Base-by-base conservation (phyloP, 2,329 filamentous ascomycete species). In the Fusarium sp. region DNA sequence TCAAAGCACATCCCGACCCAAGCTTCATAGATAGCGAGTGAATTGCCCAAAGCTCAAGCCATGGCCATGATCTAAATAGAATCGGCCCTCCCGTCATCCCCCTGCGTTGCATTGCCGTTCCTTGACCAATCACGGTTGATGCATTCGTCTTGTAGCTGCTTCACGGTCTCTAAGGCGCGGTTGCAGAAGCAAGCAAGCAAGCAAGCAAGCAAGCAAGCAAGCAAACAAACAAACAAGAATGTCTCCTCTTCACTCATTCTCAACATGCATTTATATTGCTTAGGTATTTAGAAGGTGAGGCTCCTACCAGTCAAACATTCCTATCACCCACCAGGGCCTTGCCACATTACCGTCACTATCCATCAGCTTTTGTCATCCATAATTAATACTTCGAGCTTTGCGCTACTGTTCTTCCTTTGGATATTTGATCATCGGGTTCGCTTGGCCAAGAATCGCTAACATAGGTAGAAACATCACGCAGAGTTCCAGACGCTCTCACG, bases 71-170 rank as follows among this genome's bases (percentile, higher is more conserved):
- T 41, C 24, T 54, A 33, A 60, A 22, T 60, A 38, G 38, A 53
- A 51, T 35, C 47, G 51, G 59, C 58, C 54, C 66, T 65, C 55
- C 35, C 39, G 31, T 26, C 28, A 69, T 45, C 68, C 74, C 56
- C 67, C 61, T 33, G 65, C 74, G 68, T 72, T 77, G 74, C 72
- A 66, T 71, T 41, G 41, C 38, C 62, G 71, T 65, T 60, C 50
- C 42, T 24, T 16, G 41, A 26, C 74, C 74, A 76, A 76, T 76
- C 35, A 65, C 14, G 38, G n/a, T 10, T 30, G 30, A 28, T 35
- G 22, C 14, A n/a, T 22, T 58, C 22, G 54, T 44, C 57, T 60
- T 54, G 30, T 51, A 76, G 67, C 66, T 70, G 59, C 31, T 33
- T 48, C 39, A 15, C 31, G 30, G 41, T 24, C 39, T 53, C 45